Conservation (phyloP, 371 early-diverging fungal genomes). For the Chytridium lagenaria region DNA sequence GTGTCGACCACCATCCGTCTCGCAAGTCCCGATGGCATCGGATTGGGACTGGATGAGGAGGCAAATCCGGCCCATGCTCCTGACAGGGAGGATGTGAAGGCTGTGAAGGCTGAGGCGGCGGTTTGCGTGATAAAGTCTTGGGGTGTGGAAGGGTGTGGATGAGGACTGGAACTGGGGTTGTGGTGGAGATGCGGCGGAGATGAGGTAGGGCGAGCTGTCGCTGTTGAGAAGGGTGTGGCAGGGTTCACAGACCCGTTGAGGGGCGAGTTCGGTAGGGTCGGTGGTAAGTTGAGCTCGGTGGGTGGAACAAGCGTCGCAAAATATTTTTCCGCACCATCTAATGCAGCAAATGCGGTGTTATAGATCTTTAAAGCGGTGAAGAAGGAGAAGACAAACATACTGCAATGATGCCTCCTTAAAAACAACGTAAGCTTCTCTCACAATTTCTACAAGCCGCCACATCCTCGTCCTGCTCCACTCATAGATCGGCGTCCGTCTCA, state of each 20-base stretch:
- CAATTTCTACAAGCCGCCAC: conserved; percentile 71
- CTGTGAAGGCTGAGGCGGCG: background rate
- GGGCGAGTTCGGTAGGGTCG: conserved; percentile 5
- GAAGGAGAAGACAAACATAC: conserved; percentile 8
- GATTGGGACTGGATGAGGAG: conserved; percentile 4
- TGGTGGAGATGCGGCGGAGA: background rate
- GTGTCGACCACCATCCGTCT: background rate
- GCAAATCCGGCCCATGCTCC: conserved; percentile 13
- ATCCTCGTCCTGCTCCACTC: conserved; percentile 77
- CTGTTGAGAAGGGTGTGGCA: conserved; percentile 21
- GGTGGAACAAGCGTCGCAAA: conserved; percentile 68
- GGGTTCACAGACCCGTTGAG: conserved; percentile 27
- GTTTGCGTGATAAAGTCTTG: conserved; percentile 6
- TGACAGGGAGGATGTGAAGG: conserved; percentile 2
- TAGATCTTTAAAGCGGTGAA: background rate
- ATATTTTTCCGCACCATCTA: conserved; percentile 81
- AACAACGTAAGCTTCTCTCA: conserved; percentile 64
- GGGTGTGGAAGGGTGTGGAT: background rate
- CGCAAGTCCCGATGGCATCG: background rate
- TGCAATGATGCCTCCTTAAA: conserved; percentile 66
- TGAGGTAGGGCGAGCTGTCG: conserved; percentile 5
- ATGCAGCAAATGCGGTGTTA: background rate
- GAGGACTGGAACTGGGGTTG: background rate
- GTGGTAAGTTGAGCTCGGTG: conserved; percentile 15
- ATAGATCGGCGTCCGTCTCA: conserved; percentile 48